Percentiles rank a stretch among this genome's conserved stretches.
Evolutionary conservation across 805 yeast species (phyloP).

Genomic region (Metschnikowia orientalis): DNA sequence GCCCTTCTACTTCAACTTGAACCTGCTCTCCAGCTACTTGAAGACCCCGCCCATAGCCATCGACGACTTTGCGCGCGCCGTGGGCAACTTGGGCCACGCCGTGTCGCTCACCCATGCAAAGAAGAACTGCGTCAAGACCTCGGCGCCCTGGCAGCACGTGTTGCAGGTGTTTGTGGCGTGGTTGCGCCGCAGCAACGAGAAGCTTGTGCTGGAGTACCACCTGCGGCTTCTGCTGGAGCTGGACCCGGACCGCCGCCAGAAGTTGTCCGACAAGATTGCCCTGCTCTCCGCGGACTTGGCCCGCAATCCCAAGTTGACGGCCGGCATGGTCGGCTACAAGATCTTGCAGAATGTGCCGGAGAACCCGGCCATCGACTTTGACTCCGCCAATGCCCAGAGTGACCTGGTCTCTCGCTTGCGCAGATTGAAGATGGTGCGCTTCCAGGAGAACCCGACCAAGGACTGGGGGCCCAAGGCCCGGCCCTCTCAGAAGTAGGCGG

Average conservation of each 20-base stretch:
- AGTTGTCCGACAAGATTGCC: slow-evolving; percentile 17
- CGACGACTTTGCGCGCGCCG: slow-evolving; percentile 65
- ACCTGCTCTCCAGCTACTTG: slow-evolving; percentile 67
- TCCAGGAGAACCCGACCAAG: slow-evolving; percentile 87
- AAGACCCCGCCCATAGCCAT: slow-evolving; percentile 83
- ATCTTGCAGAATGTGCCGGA: slow-evolving; percentile 43
- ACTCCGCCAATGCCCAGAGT: slow-evolving; percentile 53
- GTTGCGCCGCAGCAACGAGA: slow-evolving; percentile 32
- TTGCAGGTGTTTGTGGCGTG: slow-evolving; percentile 72
- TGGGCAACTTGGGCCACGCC: slow-evolving; percentile 77
- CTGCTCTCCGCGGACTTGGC: slow-evolving; percentile 28
- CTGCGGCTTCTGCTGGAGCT: slow-evolving; percentile 12
- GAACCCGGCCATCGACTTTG: slow-evolving; percentile 50
- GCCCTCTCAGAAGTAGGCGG: slow-evolving; percentile 36
- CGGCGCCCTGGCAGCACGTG: slow-evolving; percentile 79
- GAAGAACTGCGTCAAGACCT: slow-evolving; percentile 80
- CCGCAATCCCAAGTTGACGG: slow-evolving; percentile 39
- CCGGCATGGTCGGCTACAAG: slow-evolving; percentile 47
- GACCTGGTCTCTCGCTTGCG: slow-evolving; percentile 57
- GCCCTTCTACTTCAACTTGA: slow-evolving; percentile 83
- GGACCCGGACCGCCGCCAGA: slow-evolving; percentile 13
- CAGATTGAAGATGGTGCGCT: slow-evolving; percentile 76
- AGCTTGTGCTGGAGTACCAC: slow-evolving; percentile 21
- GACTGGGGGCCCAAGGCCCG: slow-evolving; percentile 97
- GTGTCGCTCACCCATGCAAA: slow-evolving; percentile 88